Conservation (phyloP, 2,329 filamentous ascomycete genomes). For the Lasiodiplodia sp. region DNA sequence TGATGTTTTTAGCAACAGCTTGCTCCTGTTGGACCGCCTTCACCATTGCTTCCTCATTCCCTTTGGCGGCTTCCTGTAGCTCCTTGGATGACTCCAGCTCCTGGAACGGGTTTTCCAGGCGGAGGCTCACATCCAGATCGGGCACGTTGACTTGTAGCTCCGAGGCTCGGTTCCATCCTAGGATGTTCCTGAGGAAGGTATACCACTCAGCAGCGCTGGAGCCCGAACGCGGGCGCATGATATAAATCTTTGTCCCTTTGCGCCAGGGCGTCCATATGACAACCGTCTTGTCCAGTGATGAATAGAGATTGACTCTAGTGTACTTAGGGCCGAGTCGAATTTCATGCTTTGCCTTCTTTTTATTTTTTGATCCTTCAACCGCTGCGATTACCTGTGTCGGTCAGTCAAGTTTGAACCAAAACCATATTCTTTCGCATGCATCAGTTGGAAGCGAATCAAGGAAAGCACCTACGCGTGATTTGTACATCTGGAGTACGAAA, state of each 20-base stretch:
- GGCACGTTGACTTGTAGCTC: slow-evolving; percentile 68
- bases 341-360: slow-evolving; percentile 64
- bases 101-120: slow-evolving; percentile 67
- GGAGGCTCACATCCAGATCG: slow-evolving; percentile 66
- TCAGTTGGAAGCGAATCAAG: neutral
- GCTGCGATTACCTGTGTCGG: slow-evolving; percentile 62
- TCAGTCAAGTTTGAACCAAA: neutral
- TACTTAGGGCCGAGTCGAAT: slow-evolving; percentile 62
- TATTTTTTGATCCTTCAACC: slow-evolving; percentile 60
- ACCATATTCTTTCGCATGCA: neutral
- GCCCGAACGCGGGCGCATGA: slow-evolving; percentile 67
- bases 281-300: slow-evolving; percentile 71
- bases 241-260: slow-evolving; percentile 65
- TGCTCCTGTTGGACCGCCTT: slow-evolving; percentile 60
- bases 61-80: slow-evolving; percentile 51
- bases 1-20: slow-evolving; percentile 63
- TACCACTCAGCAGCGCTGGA: slow-evolving; percentile 73
- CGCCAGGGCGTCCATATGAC: slow-evolving; percentile 66
- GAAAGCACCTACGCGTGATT: slow-evolving; percentile 57
- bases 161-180: slow-evolving; percentile 65
- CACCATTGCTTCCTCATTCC: slow-evolving; percentile 53
- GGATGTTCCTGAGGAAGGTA: slow-evolving; percentile 66
- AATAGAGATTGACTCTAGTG: slow-evolving; percentile 69
- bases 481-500: slow-evolving; percentile 67
- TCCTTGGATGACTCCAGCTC: slow-evolving; percentile 56